A percentile compares a stretch with the other conserved stretches of the same genome.
Conservation (phyloP, 1,139 yeast species). For the Hemisphaericaspora lyxosophila region DNA sequence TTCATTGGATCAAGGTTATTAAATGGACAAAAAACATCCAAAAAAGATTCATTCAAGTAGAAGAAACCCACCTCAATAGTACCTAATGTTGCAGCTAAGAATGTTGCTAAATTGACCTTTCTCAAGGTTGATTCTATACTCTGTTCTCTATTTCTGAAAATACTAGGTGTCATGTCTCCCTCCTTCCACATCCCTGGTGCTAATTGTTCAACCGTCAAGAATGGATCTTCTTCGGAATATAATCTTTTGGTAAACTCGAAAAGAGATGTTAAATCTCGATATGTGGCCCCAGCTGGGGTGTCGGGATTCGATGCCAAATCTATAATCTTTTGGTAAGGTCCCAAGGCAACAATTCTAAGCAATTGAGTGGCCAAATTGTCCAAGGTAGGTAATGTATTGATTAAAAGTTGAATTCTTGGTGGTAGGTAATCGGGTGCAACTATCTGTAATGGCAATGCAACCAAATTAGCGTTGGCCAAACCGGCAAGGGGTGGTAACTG, state of each 20-base stretch:
- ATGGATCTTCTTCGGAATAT: constrained; percentile 67
- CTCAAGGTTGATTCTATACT: constrained; percentile 70
- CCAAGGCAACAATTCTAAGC: constrained; percentile 62
- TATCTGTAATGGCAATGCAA: constrained; percentile 57
- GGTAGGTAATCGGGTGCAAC: constrained; percentile 58
- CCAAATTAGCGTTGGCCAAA: constrained; percentile 52
- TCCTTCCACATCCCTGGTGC: constrained; percentile 70
- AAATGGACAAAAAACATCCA: constrained; percentile 80
- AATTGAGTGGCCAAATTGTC: constrained; percentile 78
- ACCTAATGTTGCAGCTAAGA: constrained; percentile 80
- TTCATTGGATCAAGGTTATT: constrained; percentile 45
- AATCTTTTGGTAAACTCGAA: constrained; percentile 71
- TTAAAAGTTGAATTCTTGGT: constrained; percentile 58
- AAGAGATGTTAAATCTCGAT: constrained; percentile 66
- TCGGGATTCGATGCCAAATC: constrained; percentile 73
- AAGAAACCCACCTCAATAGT: constrained; percentile 84
- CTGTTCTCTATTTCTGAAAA: constrained; percentile 61
- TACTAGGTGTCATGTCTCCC: constrained; percentile 57
- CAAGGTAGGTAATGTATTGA: constrained; percentile 67
- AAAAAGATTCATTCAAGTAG: constrained; percentile 76
- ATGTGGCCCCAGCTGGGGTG: constrained; percentile 71
- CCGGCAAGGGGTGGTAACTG: constrained; percentile 40
- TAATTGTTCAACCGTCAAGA: constrained; percentile 58
- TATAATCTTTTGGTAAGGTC: constrained; percentile 72
- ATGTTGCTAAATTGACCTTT: constrained; percentile 84